phyloP scores from a whole-genome alignment of 495 filamentous ascomycete genomes.

The Melanomma pulvis-pyrius region DNA sequence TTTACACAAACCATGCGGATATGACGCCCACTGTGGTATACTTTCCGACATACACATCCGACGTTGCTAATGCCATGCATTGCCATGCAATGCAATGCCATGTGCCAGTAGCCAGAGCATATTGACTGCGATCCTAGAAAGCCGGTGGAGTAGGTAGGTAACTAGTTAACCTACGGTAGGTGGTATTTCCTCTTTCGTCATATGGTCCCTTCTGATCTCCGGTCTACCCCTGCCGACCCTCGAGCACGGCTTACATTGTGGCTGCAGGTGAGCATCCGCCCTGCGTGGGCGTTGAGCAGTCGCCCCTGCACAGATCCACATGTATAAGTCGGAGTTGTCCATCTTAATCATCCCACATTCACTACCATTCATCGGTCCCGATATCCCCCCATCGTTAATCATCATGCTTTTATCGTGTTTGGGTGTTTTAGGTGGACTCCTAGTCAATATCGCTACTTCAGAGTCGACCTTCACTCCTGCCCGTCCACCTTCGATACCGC shows the following conservation, averaged over 20 bases:
- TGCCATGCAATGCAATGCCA: too few species aligned
- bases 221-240: neutral
- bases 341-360: neutral
- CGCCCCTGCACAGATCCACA: neutral
- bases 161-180: neutral
- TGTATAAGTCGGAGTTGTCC: conserved; percentile 18
- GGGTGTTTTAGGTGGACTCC: conserved; percentile 9
- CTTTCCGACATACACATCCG: too few species aligned
- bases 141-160: neutral
- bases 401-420: conserved; percentile 23
- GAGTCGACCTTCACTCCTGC: conserved; percentile 57
- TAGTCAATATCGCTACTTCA: neutral
- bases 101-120: too few species aligned
- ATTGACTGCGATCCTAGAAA: neutral
- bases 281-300: neutral
- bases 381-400: neutral
- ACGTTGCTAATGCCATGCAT: too few species aligned
- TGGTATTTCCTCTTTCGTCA: conserved; percentile 12
- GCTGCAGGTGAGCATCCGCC: neutral
- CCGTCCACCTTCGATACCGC: conserved; percentile 58
- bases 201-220: conserved; percentile 7
- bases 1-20: too few species aligned
- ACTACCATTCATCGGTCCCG: conserved; percentile 4
- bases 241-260: neutral
- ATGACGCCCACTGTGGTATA: too few species aligned